Conservation (phyloP, 768 basidiomycete genomes). For the Boletus patriciae region DNA sequence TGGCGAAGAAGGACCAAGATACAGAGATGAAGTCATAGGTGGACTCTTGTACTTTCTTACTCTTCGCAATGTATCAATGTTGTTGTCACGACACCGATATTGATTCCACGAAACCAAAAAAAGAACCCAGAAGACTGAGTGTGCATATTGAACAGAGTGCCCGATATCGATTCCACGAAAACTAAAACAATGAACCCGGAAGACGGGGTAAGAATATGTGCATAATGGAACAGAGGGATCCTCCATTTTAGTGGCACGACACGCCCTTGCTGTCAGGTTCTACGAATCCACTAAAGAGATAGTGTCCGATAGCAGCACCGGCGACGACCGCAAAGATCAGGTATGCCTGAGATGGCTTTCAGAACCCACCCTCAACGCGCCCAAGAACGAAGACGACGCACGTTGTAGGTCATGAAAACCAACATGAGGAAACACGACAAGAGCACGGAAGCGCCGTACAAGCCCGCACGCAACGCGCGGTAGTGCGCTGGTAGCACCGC, state of each 20-base stretch:
- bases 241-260: conserved; percentile 65
- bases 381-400: conserved; percentile 38
- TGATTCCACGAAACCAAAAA: background rate
- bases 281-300: conserved; percentile 65
- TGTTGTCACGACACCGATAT: background rate
- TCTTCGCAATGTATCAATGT: background rate
- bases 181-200: background rate
- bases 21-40: conserved; percentile 64
- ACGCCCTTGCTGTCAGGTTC: conserved; percentile 70
- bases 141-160: too few species aligned
- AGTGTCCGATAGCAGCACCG: conserved; percentile 84
- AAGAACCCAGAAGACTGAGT: too few species aligned
- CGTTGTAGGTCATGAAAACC: conserved; percentile 97
- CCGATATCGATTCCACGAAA: too few species aligned
- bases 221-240: background rate
- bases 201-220: background rate
- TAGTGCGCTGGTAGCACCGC: conserved; percentile 23
- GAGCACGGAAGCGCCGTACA: conserved; percentile 78
- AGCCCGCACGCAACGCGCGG: conserved; percentile 57
- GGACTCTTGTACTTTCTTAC: conserved; percentile 11
- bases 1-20: conserved; percentile 88
- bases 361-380: background rate
- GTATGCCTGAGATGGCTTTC: conserved; percentile 58
- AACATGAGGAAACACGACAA: conserved; percentile 92
- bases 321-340: conserved; percentile 79